phyloP scores from a whole-genome alignment of 108 stramenopile genomes.

The Schizochytrium sp. region DNA sequence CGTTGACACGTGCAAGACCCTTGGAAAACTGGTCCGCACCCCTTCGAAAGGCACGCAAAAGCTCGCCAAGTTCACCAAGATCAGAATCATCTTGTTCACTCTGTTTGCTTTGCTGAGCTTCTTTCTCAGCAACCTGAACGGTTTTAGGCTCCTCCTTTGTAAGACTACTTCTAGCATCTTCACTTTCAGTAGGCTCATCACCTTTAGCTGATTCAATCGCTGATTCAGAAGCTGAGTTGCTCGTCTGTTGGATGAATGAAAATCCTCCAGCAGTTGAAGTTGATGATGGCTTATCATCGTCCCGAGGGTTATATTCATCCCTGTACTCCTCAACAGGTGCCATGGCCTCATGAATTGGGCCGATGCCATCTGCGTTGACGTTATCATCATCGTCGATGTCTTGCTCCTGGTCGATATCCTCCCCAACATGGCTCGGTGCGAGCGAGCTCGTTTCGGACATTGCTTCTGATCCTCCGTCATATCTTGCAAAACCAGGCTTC shows the following conservation, averaged over 20 bases:
- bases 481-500: constrained; percentile 40
- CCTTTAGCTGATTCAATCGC: neutral
- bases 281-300: neutral
- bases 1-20: constrained; percentile 36
- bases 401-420: neutral
- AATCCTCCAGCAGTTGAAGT: neutral
- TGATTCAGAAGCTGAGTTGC: no score
- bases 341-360: neutral
- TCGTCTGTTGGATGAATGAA: no score
- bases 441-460: constrained; percentile 35
- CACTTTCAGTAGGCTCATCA: neutral
- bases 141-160: neutral
- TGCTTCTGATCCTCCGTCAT: constrained; percentile 2
- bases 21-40: constrained; percentile 20
- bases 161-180: neutral
- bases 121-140: neutral
- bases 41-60: constrained; percentile 15
- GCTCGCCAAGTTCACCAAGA: constrained; percentile 32
- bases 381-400: neutral
- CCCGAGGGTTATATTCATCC: neutral
- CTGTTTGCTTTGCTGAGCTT: neutral
- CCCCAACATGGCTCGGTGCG: neutral
- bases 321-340: neutral
- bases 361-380: neutral
- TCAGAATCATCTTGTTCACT: neutral